A percentile compares a stretch with the other conserved stretches of the same genome.
Conservation (phyloP, 176 grass and related monocot species). For the Puccinellia tenuiflora region DNA sequence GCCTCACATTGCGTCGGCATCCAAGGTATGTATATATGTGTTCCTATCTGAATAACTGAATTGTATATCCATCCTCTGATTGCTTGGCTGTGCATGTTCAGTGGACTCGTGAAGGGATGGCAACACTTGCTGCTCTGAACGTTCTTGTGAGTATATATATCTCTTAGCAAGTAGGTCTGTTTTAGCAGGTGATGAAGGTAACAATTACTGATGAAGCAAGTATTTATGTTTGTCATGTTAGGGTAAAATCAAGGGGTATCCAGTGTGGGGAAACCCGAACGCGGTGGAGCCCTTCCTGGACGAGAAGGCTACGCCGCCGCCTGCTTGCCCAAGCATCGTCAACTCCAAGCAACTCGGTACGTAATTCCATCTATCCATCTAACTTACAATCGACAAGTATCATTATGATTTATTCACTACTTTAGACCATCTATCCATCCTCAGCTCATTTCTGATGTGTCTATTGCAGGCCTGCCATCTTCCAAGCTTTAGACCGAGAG, state of each 20-base stretch:
- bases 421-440: too few species aligned
- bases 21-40: conserved; percentile 56
- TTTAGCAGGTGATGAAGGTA: not conserved
- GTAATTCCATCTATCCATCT: not conserved
- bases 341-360: conserved; percentile 86
- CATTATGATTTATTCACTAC: not conserved
- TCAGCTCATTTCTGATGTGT: not conserved
- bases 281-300: conserved; percentile 66
- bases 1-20: conserved; percentile 94
- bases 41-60: too few species aligned
- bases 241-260: conserved; percentile 91
- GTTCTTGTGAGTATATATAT: conserved; percentile 63
- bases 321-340: conserved; percentile 81
- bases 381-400: not conserved
- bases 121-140: conserved; percentile 85
- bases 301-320: conserved; percentile 45
- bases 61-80: not conserved
- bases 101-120: conserved; percentile 98
- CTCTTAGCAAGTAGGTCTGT: not conserved
- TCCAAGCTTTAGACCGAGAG: conserved; percentile 46
- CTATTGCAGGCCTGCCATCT: conserved; percentile 47
- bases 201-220: not conserved
- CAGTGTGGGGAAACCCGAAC: conserved; percentile 70
- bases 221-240: not conserved
- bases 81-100: not conserved